Evolutionary conservation across 2,329 filamentous ascomycete genomes (phyloP).

Genomic region (Zalaria sp.): DNA sequence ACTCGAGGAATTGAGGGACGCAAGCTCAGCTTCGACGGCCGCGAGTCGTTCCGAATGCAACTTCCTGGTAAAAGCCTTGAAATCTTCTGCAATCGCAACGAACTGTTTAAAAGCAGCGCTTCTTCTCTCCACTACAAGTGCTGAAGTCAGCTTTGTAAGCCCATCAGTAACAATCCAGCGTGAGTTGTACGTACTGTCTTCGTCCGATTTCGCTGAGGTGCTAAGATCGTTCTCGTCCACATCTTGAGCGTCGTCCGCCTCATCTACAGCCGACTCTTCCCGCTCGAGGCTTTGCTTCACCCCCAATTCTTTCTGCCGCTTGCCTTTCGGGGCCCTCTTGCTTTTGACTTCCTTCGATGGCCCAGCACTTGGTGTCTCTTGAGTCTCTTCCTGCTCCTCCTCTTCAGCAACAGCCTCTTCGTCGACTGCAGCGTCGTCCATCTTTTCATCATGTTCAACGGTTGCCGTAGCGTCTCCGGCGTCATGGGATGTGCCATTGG

Average conservation of each 20-base stretch:
- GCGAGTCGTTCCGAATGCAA: conserved; percentile 78
- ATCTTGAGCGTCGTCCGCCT: conserved; percentile 29
- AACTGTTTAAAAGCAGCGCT: conserved; percentile 24
- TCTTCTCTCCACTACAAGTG: conserved; percentile 16
- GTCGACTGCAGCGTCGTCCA: conserved; percentile 25
- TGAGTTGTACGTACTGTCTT: conserved; percentile 6
- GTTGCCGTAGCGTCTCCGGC: background rate
- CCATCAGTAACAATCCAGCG: no score
- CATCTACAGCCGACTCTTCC: conserved; percentile 19
- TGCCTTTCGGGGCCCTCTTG: conserved; percentile 2
- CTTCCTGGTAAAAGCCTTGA: conserved; percentile 59
- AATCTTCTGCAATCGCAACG: conserved; percentile 71
- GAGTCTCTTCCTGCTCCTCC: no score
- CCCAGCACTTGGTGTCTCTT: no score
- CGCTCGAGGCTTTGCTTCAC: conserved; percentile 1
- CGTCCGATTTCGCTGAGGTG: conserved; percentile 13
- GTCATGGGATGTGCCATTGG: no score
- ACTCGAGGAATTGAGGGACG: conserved; percentile 42
- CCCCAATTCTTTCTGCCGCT: conserved; percentile 3
- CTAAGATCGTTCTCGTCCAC: conserved; percentile 14
- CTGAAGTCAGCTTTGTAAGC: background rate
- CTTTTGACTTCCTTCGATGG: no score
- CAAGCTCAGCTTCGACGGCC: conserved; percentile 56
- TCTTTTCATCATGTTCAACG: conserved; percentile 16
- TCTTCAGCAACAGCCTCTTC: conserved; percentile 3